phyloP scores from a whole-genome alignment of 768 basidiomycete genomes.

The Collybiopsis confluens region DNA sequence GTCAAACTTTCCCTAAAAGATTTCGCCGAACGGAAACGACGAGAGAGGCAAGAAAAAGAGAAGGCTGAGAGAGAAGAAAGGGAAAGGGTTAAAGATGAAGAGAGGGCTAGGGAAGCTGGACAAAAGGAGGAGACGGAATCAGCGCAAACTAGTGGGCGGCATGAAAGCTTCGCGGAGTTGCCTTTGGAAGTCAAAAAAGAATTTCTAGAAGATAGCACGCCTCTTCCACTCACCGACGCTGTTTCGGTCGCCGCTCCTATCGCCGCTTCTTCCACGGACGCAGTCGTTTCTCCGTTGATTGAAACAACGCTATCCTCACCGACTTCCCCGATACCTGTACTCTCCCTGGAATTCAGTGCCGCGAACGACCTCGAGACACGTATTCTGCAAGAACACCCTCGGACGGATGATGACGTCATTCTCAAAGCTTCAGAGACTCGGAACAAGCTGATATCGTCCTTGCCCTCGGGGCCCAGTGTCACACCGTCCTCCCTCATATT shows the following conservation, averaged over 20 bases:
- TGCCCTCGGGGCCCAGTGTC: background rate
- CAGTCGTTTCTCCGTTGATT: background rate
- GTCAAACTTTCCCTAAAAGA: slow-evolving; percentile 7
- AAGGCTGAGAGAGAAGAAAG: background rate
- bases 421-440: slow-evolving; percentile 1
- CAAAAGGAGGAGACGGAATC: background rate
- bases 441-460: background rate
- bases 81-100: background rate
- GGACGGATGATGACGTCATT: slow-evolving; percentile 1
- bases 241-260: background rate
- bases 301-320: too few species aligned
- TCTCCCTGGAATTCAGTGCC: too few species aligned
- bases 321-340: too few species aligned
- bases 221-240: too few species aligned
- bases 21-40: slow-evolving; percentile 1
- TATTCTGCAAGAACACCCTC: background rate
- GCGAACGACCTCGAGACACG: background rate
- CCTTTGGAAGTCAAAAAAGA: background rate
- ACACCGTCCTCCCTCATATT: background rate
- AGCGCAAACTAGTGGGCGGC: background rate
- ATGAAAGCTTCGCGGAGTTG: background rate
- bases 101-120: background rate
- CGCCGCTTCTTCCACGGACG: background rate
- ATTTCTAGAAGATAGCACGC: background rate
- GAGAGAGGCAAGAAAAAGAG: slow-evolving; percentile 3